Conservation (phyloP, 2,329 filamentous ascomycete genomes). For the Calonectria fujianensis region DNA sequence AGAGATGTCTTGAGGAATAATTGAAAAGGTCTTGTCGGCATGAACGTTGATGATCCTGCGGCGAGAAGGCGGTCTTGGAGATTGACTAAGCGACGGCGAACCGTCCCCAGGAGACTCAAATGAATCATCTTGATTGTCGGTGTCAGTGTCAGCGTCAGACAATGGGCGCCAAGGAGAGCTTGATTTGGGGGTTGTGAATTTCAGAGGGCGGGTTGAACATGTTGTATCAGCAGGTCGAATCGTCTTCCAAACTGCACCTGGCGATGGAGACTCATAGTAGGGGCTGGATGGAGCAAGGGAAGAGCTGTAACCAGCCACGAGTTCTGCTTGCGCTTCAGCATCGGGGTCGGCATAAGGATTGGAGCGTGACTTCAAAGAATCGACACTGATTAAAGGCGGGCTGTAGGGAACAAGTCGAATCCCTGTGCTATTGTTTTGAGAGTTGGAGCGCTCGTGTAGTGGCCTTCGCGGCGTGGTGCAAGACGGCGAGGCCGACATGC, state of each 20-base stretch:
- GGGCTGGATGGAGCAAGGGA: conserved; percentile 48
- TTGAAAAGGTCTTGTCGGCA: conserved; percentile 76
- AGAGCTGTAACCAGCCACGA: conserved; percentile 43
- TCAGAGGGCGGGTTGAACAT: conserved; percentile 44
- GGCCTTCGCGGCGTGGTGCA: conserved; percentile 55
- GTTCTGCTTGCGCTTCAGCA: conserved; percentile 50
- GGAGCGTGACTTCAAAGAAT: conserved; percentile 53
- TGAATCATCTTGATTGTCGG: conserved; percentile 45
- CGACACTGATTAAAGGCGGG: conserved; percentile 59
- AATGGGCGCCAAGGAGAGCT: conserved; percentile 49
- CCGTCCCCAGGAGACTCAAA: conserved; percentile 21
- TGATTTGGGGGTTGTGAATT: conserved; percentile 45
- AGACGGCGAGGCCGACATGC: conserved; percentile 59
- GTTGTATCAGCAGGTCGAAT: conserved; percentile 44
- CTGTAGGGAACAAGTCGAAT: conserved; percentile 64
- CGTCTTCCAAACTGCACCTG: conserved; percentile 47
- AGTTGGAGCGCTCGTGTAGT: conserved; percentile 55
- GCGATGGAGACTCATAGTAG: conserved; percentile 52
- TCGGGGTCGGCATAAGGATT: conserved; percentile 52
- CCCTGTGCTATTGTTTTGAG: conserved; percentile 57
- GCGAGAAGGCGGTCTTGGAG: conserved; percentile 56
- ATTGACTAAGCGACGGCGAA: conserved; percentile 43
- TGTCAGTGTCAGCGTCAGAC: conserved; percentile 41
- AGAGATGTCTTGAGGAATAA: conserved; percentile 62
- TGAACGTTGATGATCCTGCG: conserved; percentile 70